Percentiles rank a stretch among this genome's conserved stretches.
These are phyloP conservation scores for Leishmania guyanensis DNA, from an alignment of 208 protist species.

Conservation along the genomic window DNA sequence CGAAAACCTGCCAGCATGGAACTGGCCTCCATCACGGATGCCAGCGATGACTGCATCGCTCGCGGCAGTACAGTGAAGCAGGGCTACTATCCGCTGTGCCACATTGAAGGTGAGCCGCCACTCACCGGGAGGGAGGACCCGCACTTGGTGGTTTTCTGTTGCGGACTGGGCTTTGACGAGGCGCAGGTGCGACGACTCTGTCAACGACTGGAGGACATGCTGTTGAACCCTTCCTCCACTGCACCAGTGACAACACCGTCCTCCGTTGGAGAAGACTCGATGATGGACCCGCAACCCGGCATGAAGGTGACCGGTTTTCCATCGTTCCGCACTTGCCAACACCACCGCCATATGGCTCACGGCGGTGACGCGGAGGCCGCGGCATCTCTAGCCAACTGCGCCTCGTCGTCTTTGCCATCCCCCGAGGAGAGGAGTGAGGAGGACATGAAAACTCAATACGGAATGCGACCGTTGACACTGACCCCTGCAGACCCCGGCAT, in stretches of 20 bases:
- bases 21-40: conserved; percentile 22
- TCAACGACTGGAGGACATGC: conserved; percentile 50
- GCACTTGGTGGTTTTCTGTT: conserved; percentile 62
- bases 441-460: conserved; percentile 16
- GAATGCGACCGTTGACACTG: conserved; percentile 2
- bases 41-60: conserved; percentile 14
- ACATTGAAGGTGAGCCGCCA: conserved; percentile 28
- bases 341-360: background rate
- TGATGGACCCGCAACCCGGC: background rate
- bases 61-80: conserved; percentile 19
- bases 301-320: background rate
- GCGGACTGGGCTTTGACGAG: conserved; percentile 56
- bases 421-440: conserved; percentile 12
- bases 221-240: conserved; percentile 19
- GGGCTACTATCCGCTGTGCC: conserved; percentile 45
- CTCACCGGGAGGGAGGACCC: conserved; percentile 42
- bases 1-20: conserved; percentile 2
- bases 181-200: conserved; percentile 49
- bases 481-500: background rate
- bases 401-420: background rate
- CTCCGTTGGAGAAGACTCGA: conserved; percentile 2
- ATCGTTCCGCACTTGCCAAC: background rate
- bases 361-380: conserved; percentile 2
- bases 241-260: conserved; percentile 6
- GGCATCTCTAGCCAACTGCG: conserved; percentile 4